These are phyloP conservation scores for Sugiyamaella novakii DNA, from an alignment of 1,139 yeast species.

Conservation along the genomic window DNA sequence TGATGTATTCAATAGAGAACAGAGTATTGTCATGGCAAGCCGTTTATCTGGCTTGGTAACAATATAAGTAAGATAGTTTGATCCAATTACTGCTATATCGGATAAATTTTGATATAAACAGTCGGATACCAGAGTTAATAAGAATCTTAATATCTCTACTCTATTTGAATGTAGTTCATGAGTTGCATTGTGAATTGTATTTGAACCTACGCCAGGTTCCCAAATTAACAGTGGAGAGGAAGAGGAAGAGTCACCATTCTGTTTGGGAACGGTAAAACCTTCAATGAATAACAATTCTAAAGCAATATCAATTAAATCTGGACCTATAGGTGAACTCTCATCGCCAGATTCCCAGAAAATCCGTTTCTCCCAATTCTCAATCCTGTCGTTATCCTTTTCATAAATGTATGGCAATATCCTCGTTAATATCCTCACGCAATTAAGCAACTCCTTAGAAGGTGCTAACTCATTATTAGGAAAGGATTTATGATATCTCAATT, in stretches of 20 bases:
- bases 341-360: slow-evolving; percentile 50
- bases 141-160: slow-evolving; percentile 62
- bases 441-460: slow-evolving; percentile 47
- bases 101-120: slow-evolving; percentile 57
- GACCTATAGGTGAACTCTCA: slow-evolving; percentile 46
- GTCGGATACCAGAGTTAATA: slow-evolving; percentile 65
- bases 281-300: slow-evolving; percentile 59
- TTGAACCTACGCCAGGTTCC: slow-evolving; percentile 78
- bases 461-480: slow-evolving; percentile 37
- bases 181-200: slow-evolving; percentile 48
- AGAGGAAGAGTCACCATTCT: slow-evolving; percentile 25
- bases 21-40: slow-evolving; percentile 55
- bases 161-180: slow-evolving; percentile 62
- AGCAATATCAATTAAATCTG: slow-evolving; percentile 49
- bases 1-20: slow-evolving; percentile 67
- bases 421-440: slow-evolving; percentile 67
- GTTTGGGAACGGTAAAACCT: slow-evolving; percentile 58
- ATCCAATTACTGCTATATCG: slow-evolving; percentile 54
- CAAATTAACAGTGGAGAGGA: slow-evolving; percentile 45
- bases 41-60: slow-evolving; percentile 58
- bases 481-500: slow-evolving; percentile 33
- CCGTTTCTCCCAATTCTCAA: slow-evolving; percentile 42
- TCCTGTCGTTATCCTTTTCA: slow-evolving; percentile 46
- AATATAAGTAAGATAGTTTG: slow-evolving; percentile 59
- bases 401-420: slow-evolving; percentile 67